These are phyloP conservation scores for Penicillium sp. DNA, from an alignment of 2,329 filamentous ascomycete species.

Conservation along the genomic window DNA sequence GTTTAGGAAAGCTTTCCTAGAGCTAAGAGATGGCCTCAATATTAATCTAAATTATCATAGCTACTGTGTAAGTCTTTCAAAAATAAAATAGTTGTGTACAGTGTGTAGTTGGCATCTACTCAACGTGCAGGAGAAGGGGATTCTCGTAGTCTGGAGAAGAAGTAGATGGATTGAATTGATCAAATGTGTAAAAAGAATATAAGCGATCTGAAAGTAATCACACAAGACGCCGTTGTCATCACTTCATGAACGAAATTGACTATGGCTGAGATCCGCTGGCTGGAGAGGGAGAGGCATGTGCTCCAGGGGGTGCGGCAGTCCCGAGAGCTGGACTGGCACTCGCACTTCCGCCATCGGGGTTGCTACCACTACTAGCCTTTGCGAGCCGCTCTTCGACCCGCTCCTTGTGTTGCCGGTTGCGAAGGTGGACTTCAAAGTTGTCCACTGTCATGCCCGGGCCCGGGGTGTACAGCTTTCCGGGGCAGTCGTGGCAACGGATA, in stretches of 20 bases:
- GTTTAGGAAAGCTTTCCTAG: no score
- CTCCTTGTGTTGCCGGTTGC: constrained; percentile 76
- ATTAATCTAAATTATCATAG: no score
- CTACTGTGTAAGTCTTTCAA: no score
- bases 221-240: constrained; percentile 17
- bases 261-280: constrained; percentile 14
- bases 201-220: constrained; percentile 14
- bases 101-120: no score
- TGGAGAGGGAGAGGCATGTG: constrained; percentile 11
- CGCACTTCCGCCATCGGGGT: constrained; percentile 9
- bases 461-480: constrained; percentile 89
- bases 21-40: no score
- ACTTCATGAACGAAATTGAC: constrained; percentile 17
- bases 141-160: not conserved
- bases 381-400: constrained; percentile 58
- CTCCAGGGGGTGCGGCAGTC: not conserved
- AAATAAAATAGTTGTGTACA: no score
- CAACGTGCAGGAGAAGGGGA: not conserved
- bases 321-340: constrained; percentile 18
- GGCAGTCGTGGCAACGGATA: constrained; percentile 89
- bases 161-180: constrained; percentile 6
- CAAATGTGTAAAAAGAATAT: constrained; percentile 13
- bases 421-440: constrained; percentile 91
- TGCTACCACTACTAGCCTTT: constrained; percentile 19
- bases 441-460: constrained; percentile 79